Evolutionary conservation across 2,329 filamentous ascomycete species (phyloP).

Genomic region (Venturia pyrina): DNA sequence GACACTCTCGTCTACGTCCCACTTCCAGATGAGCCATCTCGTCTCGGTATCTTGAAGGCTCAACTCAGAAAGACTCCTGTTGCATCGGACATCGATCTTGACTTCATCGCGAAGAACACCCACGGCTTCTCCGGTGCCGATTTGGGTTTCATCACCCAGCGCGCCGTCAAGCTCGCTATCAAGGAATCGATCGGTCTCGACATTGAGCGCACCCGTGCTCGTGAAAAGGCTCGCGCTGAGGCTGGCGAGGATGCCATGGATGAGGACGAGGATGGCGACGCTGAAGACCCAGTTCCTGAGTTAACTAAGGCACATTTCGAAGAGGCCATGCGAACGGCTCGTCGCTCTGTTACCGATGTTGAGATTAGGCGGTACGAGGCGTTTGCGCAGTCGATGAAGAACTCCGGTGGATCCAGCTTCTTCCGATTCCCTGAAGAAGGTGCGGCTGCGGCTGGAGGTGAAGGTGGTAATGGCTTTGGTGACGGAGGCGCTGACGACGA

Average conservation of each 20-base stretch:
- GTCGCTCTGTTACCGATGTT: constrained; percentile 88
- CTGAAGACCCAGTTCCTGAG: constrained; percentile 88
- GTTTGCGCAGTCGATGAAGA: constrained; percentile 99
- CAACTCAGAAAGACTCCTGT: constrained; percentile 98
- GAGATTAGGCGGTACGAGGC: constrained; percentile 98
- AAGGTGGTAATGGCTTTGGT: constrained; percentile 46
- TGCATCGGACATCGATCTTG: constrained; percentile 72
- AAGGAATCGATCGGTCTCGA: constrained; percentile 88
- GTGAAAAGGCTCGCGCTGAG: constrained; percentile 59
- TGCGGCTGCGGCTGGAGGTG: constrained; percentile 36
- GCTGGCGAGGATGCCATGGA: constrained; percentile 70
- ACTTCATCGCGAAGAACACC: constrained; percentile 91
- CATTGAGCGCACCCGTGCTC: constrained; percentile 82
- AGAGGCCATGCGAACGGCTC: constrained; percentile 93
- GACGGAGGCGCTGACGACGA: constrained; percentile 90
- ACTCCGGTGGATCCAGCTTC: constrained; percentile 85
- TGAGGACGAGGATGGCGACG: constrained; percentile 66
- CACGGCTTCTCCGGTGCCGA: constrained; percentile 99
- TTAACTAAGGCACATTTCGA: constrained; percentile 96
- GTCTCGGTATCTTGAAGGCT: constrained; percentile 81
- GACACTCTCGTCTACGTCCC: constrained; percentile 98
- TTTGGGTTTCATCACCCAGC: constrained; percentile 97
- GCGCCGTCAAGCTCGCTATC: constrained; percentile 97
- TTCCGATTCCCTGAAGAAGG: constrained; percentile 82
- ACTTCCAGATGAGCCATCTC: constrained; percentile 82